Percentiles rank a stretch among this genome's conserved stretches.
Evolutionary conservation across 345 rosid genomes (phyloP).

Genomic region (Cardiospermum halicacabum): DNA sequence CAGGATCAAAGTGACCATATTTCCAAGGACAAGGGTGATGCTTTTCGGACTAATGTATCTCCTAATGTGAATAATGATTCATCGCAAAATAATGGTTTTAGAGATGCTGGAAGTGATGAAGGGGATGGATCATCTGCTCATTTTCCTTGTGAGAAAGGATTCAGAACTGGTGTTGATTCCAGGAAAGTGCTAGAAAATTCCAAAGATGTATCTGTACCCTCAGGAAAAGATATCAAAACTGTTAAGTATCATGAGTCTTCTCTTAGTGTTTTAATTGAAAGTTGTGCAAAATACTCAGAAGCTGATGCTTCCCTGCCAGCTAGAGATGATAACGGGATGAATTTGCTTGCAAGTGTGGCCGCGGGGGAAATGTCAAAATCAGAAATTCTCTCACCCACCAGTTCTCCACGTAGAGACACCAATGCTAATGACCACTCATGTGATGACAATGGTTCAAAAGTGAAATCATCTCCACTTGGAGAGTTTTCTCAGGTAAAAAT

Average conservation of each 20-base stretch:
- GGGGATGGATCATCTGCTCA: conserved; percentile 48
- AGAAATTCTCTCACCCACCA: conserved; percentile 42
- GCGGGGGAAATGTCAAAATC: conserved; percentile 72
- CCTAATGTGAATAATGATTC: conserved; percentile 48
- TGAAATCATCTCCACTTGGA: conserved; percentile 23
- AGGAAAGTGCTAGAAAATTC: conserved; percentile 36
- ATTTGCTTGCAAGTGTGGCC: conserved; percentile 90
- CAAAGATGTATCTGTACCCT: conserved; percentile 33
- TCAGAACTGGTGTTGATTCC: conserved; percentile 33
- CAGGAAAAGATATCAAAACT: conserved; percentile 42
- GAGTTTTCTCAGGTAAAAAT: conserved; percentile 21
- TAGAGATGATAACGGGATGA: conserved; percentile 86
- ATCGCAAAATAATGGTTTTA: conserved; percentile 59
- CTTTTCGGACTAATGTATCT: conserved; percentile 27
- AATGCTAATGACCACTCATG: conserved; percentile 29
- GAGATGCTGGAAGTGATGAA: conserved; percentile 46
- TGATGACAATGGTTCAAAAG: conserved; percentile 30
- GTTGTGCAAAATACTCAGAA: conserved; percentile 68
- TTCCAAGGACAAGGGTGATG: conserved; percentile 43
- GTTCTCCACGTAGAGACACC: conserved; percentile 36
- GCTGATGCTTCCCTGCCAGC: conserved; percentile 39
- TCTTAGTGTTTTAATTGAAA: conserved; percentile 72
- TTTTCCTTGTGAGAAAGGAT: conserved; percentile 37
- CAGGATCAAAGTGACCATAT: conserved; percentile 45
- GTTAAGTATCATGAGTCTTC: conserved; percentile 54